These are phyloP conservation scores for Gaeumannomyces sp. DNA, from an alignment of 2,329 filamentous ascomycete genomes.

Conservation along the genomic window DNA sequence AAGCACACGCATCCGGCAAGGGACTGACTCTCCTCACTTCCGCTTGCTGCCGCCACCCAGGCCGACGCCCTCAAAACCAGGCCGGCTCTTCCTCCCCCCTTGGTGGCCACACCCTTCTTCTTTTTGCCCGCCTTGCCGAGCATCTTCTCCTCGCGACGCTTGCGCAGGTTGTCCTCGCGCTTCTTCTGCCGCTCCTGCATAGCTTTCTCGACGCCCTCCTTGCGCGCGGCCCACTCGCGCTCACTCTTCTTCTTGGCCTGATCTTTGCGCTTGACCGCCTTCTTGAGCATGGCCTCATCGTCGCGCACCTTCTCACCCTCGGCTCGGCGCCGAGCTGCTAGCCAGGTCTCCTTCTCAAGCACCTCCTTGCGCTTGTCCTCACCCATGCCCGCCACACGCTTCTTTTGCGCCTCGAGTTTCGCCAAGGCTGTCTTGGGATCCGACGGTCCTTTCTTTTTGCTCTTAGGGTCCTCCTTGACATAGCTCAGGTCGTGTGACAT, in stretches of 20 bases:
- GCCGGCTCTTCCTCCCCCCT: constrained; percentile 44
- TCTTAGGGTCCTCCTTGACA: constrained; percentile 40
- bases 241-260: constrained; percentile 85
- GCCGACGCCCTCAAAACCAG: constrained; percentile 60
- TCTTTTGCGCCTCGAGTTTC: constrained; percentile 79
- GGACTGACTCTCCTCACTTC: constrained; percentile 27
- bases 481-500: constrained; percentile 68
- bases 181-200: constrained; percentile 78
- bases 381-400: constrained; percentile 68
- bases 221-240: constrained; percentile 74
- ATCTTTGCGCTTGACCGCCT: constrained; percentile 91
- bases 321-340: constrained; percentile 80
- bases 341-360: constrained; percentile 89
- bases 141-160: constrained; percentile 67
- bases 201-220: constrained; percentile 65
- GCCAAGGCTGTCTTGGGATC: constrained; percentile 83
- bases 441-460: constrained; percentile 68
- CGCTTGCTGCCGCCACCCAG: constrained; percentile 53
- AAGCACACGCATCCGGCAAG: not conserved
- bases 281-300: constrained; percentile 82
- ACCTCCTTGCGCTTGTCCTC: constrained; percentile 78
- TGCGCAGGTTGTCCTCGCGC: constrained; percentile 70
- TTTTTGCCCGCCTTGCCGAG: constrained; percentile 53
- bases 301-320: constrained; percentile 78
- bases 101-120: constrained; percentile 39